These are phyloP conservation scores for Hypholoma sublateritium DNA, from an alignment of 768 basidiomycete species.

Conservation along the genomic window DNA sequence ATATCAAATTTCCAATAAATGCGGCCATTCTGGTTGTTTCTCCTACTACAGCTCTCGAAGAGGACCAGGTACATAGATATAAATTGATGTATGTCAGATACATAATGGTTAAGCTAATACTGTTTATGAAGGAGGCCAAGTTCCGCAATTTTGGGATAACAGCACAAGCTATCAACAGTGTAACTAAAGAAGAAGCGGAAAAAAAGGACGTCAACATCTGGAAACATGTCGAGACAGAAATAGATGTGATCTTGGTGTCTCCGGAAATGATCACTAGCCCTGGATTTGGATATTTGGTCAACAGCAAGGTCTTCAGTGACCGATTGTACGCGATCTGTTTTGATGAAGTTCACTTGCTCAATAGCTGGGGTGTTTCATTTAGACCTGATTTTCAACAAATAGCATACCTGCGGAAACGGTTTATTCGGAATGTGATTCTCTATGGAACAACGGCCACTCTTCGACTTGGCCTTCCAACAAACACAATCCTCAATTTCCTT, in stretches of 20 bases:
- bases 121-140: background rate
- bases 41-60: conserved; percentile 10
- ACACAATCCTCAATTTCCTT: background rate
- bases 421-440: background rate
- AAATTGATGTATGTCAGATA: background rate
- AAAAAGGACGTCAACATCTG: conserved; percentile 8
- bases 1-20: background rate
- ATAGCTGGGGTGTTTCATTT: conserved; percentile 13
- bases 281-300: conserved; percentile 10
- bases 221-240: conserved; percentile 4
- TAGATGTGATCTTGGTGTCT: conserved; percentile 9
- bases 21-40: conserved; percentile 1
- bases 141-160: background rate
- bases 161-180: conserved; percentile 9
- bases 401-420: conserved; percentile 8
- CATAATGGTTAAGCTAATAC: background rate
- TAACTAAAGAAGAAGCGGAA: conserved; percentile 8
- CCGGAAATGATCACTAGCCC: conserved; percentile 13
- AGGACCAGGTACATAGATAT: conserved; percentile 2
- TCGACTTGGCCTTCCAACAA: too few species aligned
- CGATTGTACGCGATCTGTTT: conserved; percentile 11
- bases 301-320: conserved; percentile 5
- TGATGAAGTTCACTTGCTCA: conserved; percentile 17
- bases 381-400: conserved; percentile 14
- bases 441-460: conserved; percentile 16